Evolutionary conservation across 495 filamentous ascomycete species (phyloP).

Genomic region (Symbiotaphrina buchneri): DNA sequence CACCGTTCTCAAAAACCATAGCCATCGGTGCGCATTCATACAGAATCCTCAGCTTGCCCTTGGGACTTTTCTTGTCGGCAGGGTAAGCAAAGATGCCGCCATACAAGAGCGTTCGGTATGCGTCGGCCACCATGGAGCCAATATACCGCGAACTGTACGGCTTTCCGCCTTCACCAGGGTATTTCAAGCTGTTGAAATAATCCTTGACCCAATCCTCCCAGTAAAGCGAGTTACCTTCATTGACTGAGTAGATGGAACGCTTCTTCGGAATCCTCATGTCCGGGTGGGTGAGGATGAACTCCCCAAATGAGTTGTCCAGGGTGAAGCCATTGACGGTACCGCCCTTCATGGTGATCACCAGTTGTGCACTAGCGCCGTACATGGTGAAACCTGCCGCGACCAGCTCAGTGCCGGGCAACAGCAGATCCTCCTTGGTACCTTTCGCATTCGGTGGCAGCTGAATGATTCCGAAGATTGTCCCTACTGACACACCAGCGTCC

Average conservation of each 20-base stretch:
- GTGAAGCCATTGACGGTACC: conserved; percentile 93
- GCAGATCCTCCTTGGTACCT: conserved; percentile 60
- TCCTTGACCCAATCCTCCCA: conserved; percentile 78
- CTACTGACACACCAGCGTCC: conserved; percentile 92
- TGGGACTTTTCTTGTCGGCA: conserved; percentile 90
- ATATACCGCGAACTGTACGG: conserved; percentile 93
- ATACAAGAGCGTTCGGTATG: conserved; percentile 86
- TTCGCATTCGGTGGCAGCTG: conserved; percentile 51
- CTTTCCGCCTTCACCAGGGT: conserved; percentile 46
- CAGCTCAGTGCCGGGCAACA: conserved; percentile 73
- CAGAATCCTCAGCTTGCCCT: conserved; percentile 91
- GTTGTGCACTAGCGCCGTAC: conserved; percentile 91
- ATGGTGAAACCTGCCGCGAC: conserved; percentile 95
- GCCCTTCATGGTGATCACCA: conserved; percentile 92
- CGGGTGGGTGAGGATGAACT: conserved; percentile 96
- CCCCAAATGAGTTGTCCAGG: conserved; percentile 81
- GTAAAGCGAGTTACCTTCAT: conserved; percentile 92
- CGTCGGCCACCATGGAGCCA: conserved; percentile 94
- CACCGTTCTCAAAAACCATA: conserved; percentile 95
- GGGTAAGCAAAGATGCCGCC: conserved; percentile 96
- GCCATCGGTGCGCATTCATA: conserved; percentile 99
- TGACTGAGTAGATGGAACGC: conserved; percentile 88
- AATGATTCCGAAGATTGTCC: conserved; percentile 93
- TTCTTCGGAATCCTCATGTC: conserved; percentile 68
- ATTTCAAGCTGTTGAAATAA: conserved; percentile 80